Percentiles rank a stretch among this genome's conserved stretches.
These are phyloP conservation scores for Corchorus capsularis DNA, from an alignment of 345 rosid genomes.

Conservation along the genomic window DNA sequence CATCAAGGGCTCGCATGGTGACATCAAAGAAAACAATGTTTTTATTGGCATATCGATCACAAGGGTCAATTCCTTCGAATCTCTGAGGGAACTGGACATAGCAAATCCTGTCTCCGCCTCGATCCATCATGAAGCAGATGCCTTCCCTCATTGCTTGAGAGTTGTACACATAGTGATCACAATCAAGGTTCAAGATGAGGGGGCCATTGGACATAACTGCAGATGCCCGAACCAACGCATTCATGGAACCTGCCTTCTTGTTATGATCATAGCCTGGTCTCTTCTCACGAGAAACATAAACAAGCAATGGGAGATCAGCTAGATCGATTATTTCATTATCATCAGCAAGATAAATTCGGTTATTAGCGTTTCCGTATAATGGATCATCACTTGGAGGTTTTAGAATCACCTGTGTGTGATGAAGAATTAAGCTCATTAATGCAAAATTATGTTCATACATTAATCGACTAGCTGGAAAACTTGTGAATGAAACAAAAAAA, in stretches of 20 bases:
- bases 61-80: conserved; percentile 98
- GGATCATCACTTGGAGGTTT: conserved; percentile 98
- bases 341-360: conserved; percentile 61
- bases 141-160: conserved; percentile 95
- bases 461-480: background rate
- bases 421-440: conserved; percentile 1
- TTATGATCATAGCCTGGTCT: conserved; percentile 98
- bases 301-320: conserved; percentile 87
- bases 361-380: conserved; percentile 65
- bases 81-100: conserved; percentile 98
- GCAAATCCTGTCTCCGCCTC: conserved; percentile 94
- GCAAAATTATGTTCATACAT: background rate
- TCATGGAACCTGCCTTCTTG: conserved; percentile 99
- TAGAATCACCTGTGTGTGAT: conserved; percentile 77
- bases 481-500: background rate
- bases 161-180: conserved; percentile 97
- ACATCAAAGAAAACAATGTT: conserved; percentile 98
- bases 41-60: conserved; percentile 95
- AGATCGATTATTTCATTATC: conserved; percentile 39
- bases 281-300: conserved; percentile 96
- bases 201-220: conserved; percentile 98
- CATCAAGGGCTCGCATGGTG: conserved; percentile 99
- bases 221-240: conserved; percentile 95
- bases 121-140: conserved; percentile 99
- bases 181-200: conserved; percentile 93